Base-by-base conservation (phyloP, 2,329 filamentous ascomycete species). In the Calonectria ilicicola region DNA sequence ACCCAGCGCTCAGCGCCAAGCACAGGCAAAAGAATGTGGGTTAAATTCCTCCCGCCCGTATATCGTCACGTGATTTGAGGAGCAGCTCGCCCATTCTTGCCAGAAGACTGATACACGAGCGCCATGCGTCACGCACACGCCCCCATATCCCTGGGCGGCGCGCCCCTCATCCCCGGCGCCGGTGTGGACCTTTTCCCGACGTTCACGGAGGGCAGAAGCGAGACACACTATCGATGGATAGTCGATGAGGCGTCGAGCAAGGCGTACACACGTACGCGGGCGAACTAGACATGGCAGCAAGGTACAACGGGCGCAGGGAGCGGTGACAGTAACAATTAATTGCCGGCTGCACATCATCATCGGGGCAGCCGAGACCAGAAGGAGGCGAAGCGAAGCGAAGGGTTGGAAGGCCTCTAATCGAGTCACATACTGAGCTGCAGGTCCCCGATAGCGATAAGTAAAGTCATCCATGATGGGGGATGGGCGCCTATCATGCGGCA, bases 321-420 rank as follows among this genome's bases (percentile, higher is more conserved):
- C 68, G 68, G 68, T 70, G 68, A 66, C 62, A 53, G 42, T 70
- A 70, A 70, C 68, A 70, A 70, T 70, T 69, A 62, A 53, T 21
- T 35, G 21, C 19, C 64, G n/a, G 27, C n/a, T 17, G 46, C 63
- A 65, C 63, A 53, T 51, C 47, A 60, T 66, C 38, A 32, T 66
- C 67, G 67, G 67, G 21, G 60, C 42, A 35, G 10, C 60, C 67
- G 62, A 65, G 44, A 47, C 60, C 44, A 66, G n/a, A 40, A 14
- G 53, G 65, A 35, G 53, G 65, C 51, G 51, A 40, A 51, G 44
- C 23, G 62, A 60, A 42, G 47, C 62, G 60, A 60, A 44, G 58
- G 27, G 29, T 27, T 51, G 29, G 32, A 56, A 7, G 51, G 32
- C 29, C 51, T 12, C 49, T 27, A 21, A 56, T 56, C 29, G 51